A percentile compares a stretch with the other conserved stretches of the same genome.
These are phyloP conservation scores for Helenozyma rhizophorensis DNA, from an alignment of 805 yeast genomes.

Conservation along the genomic window DNA sequence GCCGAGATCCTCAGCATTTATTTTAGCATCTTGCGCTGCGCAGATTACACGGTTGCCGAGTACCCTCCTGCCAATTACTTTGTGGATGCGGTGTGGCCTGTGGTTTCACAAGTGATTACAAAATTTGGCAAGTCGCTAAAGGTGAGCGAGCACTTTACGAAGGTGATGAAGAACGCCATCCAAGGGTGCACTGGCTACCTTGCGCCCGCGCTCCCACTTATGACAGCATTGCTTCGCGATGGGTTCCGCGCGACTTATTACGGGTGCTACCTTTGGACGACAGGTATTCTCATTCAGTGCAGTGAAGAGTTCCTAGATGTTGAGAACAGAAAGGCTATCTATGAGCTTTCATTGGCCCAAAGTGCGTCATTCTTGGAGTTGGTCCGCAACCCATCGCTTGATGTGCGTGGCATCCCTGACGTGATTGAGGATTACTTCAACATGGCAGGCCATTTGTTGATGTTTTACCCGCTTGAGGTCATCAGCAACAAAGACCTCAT, in stretches of 20 bases:
- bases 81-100: conserved; percentile 56
- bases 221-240: conserved; percentile 61
- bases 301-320: conserved; percentile 58
- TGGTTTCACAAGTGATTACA: conserved; percentile 43
- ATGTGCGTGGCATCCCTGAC: conserved; percentile 50
- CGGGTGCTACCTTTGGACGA: conserved; percentile 89
- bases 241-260: conserved; percentile 66
- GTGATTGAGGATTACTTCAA: conserved; percentile 83
- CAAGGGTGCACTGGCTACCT: conserved; percentile 58
- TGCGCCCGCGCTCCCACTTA: conserved; percentile 54
- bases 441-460: conserved; percentile 70
- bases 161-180: conserved; percentile 61
- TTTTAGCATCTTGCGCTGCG: conserved; percentile 52
- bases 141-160: conserved; percentile 72
- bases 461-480: conserved; percentile 63
- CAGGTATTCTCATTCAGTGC: conserved; percentile 67
- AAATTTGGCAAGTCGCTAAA: conserved; percentile 55
- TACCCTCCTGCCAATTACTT: conserved; percentile 53
- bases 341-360: conserved; percentile 71
- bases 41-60: conserved; percentile 27
- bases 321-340: conserved; percentile 55
- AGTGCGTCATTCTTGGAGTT: conserved; percentile 52
- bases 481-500: conserved; percentile 44
- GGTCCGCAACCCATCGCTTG: conserved; percentile 17
- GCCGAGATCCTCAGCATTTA: conserved; percentile 66